Conservation (phyloP, 352 stramenopile genomes). For the Globisporangium recalcitrans region DNA sequence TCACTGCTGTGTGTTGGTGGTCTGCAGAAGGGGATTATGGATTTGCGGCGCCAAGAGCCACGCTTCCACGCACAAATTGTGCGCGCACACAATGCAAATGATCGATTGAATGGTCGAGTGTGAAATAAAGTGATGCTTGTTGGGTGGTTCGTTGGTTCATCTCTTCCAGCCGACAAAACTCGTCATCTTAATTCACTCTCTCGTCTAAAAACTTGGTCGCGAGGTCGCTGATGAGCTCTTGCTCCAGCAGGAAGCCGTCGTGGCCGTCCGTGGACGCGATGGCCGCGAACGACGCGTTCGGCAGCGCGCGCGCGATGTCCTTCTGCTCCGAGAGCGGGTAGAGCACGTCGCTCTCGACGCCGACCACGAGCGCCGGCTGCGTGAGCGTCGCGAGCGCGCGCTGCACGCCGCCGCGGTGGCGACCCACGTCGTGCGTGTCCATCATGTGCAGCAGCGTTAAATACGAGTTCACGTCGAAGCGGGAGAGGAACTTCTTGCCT, state of each 20-base stretch:
- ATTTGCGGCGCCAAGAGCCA: background rate
- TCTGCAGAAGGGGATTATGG: background rate
- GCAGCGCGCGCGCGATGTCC: conserved; percentile 77
- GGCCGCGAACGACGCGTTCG: conserved; percentile 79
- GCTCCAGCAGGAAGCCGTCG: conserved; percentile 96
- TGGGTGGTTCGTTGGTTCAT: background rate
- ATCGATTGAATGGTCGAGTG: background rate
- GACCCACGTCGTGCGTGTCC: conserved; percentile 94
- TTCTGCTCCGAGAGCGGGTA: conserved; percentile 93
- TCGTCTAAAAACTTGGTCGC: conserved; percentile 55
- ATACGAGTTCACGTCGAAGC: conserved; percentile 96
- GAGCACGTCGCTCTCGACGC: conserved; percentile 93
- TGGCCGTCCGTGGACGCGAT: conserved; percentile 92
- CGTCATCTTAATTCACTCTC: conserved; percentile 14
- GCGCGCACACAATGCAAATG: too few species aligned
- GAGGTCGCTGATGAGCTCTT: conserved; percentile 87
- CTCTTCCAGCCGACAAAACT: background rate
- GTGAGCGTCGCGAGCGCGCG: conserved; percentile 45
- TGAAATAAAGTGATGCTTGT: background rate
- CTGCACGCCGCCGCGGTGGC: conserved; percentile 74
- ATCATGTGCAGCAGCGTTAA: conserved; percentile 94
- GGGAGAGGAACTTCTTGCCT: conserved; percentile 92
- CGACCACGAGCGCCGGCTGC: conserved; percentile 88
- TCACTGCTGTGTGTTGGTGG: too few species aligned
- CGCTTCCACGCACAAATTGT: too few species aligned